Evolutionary conservation across 148 eudicot genomes (phyloP).

Genomic region (Rhododendron williamsianum): DNA sequence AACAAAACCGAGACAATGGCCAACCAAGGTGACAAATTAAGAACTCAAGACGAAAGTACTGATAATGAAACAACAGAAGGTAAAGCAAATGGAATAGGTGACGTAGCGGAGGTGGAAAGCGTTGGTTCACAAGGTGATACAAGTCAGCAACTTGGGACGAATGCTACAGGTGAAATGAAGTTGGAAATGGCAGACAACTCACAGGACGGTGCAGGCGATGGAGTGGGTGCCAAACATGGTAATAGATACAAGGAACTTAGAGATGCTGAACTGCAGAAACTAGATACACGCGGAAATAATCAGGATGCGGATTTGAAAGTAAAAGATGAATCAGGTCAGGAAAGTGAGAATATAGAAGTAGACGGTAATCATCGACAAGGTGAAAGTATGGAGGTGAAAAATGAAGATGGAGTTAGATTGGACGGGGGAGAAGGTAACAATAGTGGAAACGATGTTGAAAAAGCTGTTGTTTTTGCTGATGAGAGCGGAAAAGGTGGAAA

Average conservation of each 20-base stretch:
- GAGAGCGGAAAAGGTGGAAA: neutral
- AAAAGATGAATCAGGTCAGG: neutral
- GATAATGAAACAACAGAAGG: slow-evolving; percentile 6
- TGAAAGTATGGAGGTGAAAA: neutral
- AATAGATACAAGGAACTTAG: slow-evolving; percentile 14
- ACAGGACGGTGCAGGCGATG: slow-evolving; percentile 6
- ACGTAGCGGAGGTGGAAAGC: neutral
- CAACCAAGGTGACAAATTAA: neutral
- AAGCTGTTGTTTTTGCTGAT: neutral
- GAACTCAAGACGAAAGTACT: neutral
- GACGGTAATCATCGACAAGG: neutral
- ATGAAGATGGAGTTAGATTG: neutral
- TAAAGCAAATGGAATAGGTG: neutral
- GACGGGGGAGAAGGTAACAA: neutral
- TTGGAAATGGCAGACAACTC: slow-evolving; percentile 21
- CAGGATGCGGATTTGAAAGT: neutral
- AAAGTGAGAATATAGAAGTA: neutral
- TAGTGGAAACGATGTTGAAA: neutral
- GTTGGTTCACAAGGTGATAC: slow-evolving; percentile 14
- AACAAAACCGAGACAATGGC: neutral
- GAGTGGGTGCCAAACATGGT: slow-evolving; percentile 17
- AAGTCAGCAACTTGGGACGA: neutral
- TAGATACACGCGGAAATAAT: neutral
- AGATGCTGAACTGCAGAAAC: slow-evolving; percentile 11
- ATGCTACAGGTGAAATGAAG: slow-evolving; percentile 15